A percentile compares a stretch with the other conserved stretches of the same genome.
Conservation (phyloP, 495 filamentous ascomycete genomes). For the Pyronema omphalodes region DNA sequence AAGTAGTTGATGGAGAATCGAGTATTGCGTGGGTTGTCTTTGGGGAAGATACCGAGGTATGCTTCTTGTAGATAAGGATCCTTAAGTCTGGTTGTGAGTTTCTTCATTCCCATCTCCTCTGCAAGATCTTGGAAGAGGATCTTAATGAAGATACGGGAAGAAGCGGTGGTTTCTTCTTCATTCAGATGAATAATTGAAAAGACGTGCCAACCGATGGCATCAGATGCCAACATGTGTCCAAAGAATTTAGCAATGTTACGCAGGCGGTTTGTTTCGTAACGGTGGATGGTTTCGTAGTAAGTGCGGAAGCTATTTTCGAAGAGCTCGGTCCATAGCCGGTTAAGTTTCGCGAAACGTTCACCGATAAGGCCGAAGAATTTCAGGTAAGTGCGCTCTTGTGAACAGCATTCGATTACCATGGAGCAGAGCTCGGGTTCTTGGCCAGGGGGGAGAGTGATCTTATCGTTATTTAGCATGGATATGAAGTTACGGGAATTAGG, state of each 20-base stretch:
- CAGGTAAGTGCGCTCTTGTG: constrained; percentile 84
- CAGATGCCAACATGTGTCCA: constrained; percentile 68
- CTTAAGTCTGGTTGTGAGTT: constrained; percentile 52
- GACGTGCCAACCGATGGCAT: constrained; percentile 84
- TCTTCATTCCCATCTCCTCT: constrained; percentile 67
- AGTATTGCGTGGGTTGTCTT: constrained; percentile 69
- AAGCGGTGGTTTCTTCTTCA: constrained; percentile 90
- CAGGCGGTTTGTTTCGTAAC: constrained; percentile 83
- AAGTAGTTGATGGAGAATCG: constrained; percentile 99
- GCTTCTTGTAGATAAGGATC: constrained; percentile 61
- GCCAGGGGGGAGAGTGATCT: constrained; percentile 63
- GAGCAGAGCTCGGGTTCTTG: constrained; percentile 77
- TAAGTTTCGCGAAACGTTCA: constrained; percentile 87
- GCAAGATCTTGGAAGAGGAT: constrained; percentile 87
- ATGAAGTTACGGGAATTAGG: background rate
- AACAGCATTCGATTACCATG: constrained; percentile 93
- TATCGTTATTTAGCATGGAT: constrained; percentile 9
- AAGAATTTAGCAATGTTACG: constrained; percentile 93
- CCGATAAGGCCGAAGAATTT: constrained; percentile 93
- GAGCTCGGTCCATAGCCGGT: constrained; percentile 79
- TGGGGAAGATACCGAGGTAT: constrained; percentile 78
- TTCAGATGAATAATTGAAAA: constrained; percentile 71
- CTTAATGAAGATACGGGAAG: constrained; percentile 92
- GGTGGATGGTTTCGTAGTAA: constrained; percentile 94
- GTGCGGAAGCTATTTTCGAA: constrained; percentile 77